A percentile compares a stretch with the other conserved stretches of the same genome.
These are phyloP conservation scores for Ustilago tritici DNA, from an alignment of 1,284 basidiomycete genomes.

Conservation along the genomic window DNA sequence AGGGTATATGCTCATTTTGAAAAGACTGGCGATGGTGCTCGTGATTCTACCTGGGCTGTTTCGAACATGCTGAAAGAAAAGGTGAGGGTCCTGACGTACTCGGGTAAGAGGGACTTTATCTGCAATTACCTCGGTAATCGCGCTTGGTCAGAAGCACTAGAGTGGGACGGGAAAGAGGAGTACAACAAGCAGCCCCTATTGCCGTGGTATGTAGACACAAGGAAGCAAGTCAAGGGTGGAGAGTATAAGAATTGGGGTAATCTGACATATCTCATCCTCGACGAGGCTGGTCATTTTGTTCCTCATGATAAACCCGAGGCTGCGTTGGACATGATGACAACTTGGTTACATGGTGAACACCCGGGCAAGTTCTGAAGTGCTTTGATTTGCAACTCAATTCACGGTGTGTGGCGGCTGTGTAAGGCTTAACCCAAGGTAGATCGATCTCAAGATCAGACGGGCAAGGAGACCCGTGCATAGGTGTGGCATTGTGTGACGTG, in stretches of 20 bases:
- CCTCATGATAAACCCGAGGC: conserved; percentile 62
- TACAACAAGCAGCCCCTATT: conserved; percentile 50
- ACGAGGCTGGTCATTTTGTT: conserved; percentile 66
- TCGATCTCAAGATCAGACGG: no score
- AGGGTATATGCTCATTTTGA: conserved; percentile 61
- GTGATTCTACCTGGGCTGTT: conserved; percentile 65
- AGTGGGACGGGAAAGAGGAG: conserved; percentile 54
- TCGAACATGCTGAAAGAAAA: conserved; percentile 44
- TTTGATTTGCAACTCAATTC: no score
- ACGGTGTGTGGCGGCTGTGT: no score
- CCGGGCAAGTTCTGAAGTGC: conserved; percentile 23
- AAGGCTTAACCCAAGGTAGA: no score
- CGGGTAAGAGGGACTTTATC: conserved; percentile 63
- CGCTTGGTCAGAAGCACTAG: conserved; percentile 57
- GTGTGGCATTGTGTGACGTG: not conserved
- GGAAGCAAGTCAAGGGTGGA: conserved; percentile 38
- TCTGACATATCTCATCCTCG: conserved; percentile 61
- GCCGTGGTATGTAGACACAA: conserved; percentile 48
- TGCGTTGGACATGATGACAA: conserved; percentile 60
- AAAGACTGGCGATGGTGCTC: conserved; percentile 64
- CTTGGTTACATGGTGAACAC: conserved; percentile 56
- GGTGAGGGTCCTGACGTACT: conserved; percentile 63
- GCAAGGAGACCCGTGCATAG: not conserved
- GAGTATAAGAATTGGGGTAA: conserved; percentile 49
- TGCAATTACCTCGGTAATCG: conserved; percentile 67